Evolutionary conservation across 257 asterid species (phyloP).

Genomic region (Echium plantagineum): DNA sequence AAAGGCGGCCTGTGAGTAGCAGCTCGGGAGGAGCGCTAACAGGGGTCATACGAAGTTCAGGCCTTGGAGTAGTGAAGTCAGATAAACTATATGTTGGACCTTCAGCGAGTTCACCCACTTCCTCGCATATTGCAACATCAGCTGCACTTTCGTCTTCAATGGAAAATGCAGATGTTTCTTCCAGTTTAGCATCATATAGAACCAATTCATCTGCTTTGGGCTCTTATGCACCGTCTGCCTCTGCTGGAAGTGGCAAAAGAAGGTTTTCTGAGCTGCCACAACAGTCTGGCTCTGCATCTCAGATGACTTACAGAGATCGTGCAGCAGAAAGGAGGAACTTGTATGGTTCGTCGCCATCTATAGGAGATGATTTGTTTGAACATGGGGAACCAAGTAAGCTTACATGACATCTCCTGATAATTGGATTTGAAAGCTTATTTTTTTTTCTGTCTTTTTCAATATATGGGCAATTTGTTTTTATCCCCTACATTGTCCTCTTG

Average conservation of each 20-base stretch:
- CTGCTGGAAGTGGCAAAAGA: slow-evolving; percentile 65
- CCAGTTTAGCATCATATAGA: slow-evolving; percentile 48
- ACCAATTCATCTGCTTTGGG: slow-evolving; percentile 83
- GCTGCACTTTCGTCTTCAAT: slow-evolving; percentile 31
- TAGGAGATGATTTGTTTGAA: slow-evolving; percentile 54
- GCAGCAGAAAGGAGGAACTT: slow-evolving; percentile 97
- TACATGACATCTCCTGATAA: slow-evolving; percentile 11
- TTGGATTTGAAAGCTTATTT: not conserved
- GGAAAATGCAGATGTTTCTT: slow-evolving; percentile 31
- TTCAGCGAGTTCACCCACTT: slow-evolving; percentile 31
- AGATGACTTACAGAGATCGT: slow-evolving; percentile 74
- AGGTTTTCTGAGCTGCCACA: slow-evolving; percentile 92
- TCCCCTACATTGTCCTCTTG: slow-evolving; percentile 10
- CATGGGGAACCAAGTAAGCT: slow-evolving; percentile 84
- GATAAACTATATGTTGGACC: slow-evolving; percentile 53
- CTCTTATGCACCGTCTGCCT: slow-evolving; percentile 46
- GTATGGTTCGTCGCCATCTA: slow-evolving; percentile 69
- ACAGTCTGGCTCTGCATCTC: slow-evolving; percentile 44
- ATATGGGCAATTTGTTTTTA: not conserved
- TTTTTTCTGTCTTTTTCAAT: not conserved
- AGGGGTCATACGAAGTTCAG: slow-evolving; percentile 88
- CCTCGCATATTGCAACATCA: slow-evolving; percentile 22
- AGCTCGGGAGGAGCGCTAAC: slow-evolving; percentile 60
- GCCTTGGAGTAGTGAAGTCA: slow-evolving; percentile 75
- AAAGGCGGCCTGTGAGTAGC: slow-evolving; percentile 36